Conservation (phyloP, 2,329 filamentous ascomycete genomes). For the Pseudogymnoascus sp. region DNA sequence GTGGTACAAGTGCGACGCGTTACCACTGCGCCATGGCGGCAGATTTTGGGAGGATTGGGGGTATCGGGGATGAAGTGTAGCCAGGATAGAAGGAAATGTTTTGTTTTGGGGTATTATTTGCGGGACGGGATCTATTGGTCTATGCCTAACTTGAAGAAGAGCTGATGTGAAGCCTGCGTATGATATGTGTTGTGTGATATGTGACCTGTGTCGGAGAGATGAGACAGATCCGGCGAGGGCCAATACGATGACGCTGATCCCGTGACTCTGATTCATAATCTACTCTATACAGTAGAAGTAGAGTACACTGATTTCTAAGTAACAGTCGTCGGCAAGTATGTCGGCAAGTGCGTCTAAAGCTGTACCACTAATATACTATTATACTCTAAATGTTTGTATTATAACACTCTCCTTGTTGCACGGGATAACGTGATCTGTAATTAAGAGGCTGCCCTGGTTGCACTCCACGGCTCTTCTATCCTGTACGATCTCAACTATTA, state of each 20-base stretch:
- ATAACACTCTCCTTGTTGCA: background rate
- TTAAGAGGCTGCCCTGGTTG: background rate
- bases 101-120: no score
- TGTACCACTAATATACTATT: background rate
- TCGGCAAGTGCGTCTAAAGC: background rate
- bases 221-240: background rate
- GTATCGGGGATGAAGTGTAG: background rate
- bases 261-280: background rate
- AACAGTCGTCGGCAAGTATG: background rate
- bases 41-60: background rate
- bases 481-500: no score
- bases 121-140: no score
- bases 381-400: no score
- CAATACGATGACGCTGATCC: background rate
- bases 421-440: background rate
- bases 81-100: background rate
- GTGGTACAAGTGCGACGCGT: conserved; percentile 10
- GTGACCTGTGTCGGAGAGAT: background rate
- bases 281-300: background rate
- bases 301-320: no score
- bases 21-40: conserved; percentile 9
- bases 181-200: background rate
- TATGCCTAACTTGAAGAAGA: no score
- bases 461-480: background rate
- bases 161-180: no score